A percentile compares a stretch with the other conserved stretches of the same genome.
Evolutionary conservation across 257 asterid genomes (phyloP).

Genomic region (Penstemon davidsonii): DNA sequence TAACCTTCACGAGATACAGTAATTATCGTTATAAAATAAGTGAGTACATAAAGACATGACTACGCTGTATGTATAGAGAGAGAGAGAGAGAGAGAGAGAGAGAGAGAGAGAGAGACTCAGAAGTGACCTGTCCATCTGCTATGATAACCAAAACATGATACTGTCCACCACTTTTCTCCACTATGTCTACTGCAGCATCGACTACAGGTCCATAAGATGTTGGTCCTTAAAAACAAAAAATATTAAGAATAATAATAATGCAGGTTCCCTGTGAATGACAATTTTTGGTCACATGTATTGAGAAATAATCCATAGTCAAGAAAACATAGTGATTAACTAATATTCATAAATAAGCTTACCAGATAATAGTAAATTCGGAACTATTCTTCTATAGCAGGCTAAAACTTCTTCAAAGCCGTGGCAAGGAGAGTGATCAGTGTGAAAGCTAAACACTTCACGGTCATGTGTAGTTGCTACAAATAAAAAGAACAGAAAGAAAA

Average conservation of each 20-base stretch:
- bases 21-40: constrained; percentile 18
- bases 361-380: constrained; percentile 61
- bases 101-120: constrained; percentile 12
- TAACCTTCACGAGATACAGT: constrained; percentile 54
- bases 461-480: constrained; percentile 68
- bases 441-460: constrained; percentile 77
- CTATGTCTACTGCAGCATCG: constrained; percentile 84
- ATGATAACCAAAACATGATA: constrained; percentile 82
- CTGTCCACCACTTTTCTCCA: constrained; percentile 81
- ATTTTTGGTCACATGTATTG: constrained; percentile 12
- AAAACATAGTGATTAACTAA: constrained; percentile 12
- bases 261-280: constrained; percentile 13
- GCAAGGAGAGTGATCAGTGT: constrained; percentile 72
- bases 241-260: background rate
- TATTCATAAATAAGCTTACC: constrained; percentile 41
- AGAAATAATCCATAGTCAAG: constrained; percentile 19
- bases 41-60: constrained; percentile 13
- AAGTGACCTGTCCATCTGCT: constrained; percentile 83
- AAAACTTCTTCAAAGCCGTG: constrained; percentile 88
- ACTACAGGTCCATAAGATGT: constrained; percentile 81
- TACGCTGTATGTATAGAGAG: background rate
- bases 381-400: constrained; percentile 67
- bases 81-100: background rate
- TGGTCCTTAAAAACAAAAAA: constrained; percentile 54
- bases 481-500: constrained; percentile 20